Evolutionary conservation across 176 grass and related monocot genomes (phyloP).

Genomic region (bread wheat (Triticum aestivum)): IWGSC_CS_RefSeq_v2.1 NC_057811.1:488636619-488637118

Average conservation of each 20-base stretch:
- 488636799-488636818: fast-evolving
- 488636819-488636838: background rate
- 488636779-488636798: background rate
- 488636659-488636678: too few relatives aligned
- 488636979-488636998: constrained; percentile 1
- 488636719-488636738: background rate
- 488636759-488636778: background rate
- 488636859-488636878: background rate
- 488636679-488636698: too few relatives aligned
- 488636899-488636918: background rate
- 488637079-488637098: too few relatives aligned
- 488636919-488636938: background rate
- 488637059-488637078: too few relatives aligned
- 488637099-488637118: too few relatives aligned
- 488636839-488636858: background rate
- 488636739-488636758: background rate
- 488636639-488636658: too few relatives aligned
- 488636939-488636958: background rate
- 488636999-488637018: background rate
- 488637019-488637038: background rate
- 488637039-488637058: too few relatives aligned
- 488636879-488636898: background rate
- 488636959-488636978: background rate
- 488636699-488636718: background rate
- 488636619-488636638: too few relatives aligned